A percentile compares a stretch with the other conserved stretches of the same genome.
Conservation (phyloP, 768 basidiomycete genomes). For the Naematelia aurantialba region DNA sequence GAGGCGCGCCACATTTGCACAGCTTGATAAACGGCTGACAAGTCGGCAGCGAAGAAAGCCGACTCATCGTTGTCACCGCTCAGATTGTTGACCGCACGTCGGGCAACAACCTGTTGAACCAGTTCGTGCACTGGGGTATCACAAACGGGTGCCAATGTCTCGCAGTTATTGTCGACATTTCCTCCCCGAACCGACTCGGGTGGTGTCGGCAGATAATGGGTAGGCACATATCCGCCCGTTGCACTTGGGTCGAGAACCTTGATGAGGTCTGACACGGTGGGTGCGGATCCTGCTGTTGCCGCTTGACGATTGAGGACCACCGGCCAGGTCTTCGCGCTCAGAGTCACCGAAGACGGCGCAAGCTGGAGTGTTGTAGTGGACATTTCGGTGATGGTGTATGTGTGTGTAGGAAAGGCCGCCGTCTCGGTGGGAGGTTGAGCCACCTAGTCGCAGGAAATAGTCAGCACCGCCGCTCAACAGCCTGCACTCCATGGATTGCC, state of each 20-base stretch:
- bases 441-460: slow-evolving; percentile 9
- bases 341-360: not conserved
- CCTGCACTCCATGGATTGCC: not conserved
- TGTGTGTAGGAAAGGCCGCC: slow-evolving; percentile 12
- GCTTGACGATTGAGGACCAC: not conserved
- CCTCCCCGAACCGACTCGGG: slow-evolving; percentile 19
- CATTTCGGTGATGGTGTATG: not conserved
- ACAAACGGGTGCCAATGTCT: slow-evolving; percentile 29
- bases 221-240: slow-evolving; percentile 22
- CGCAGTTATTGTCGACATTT: slow-evolving; percentile 6
- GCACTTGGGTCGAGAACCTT: slow-evolving; percentile 33
- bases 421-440: slow-evolving; percentile 22
- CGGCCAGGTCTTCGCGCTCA: slow-evolving; percentile 1
- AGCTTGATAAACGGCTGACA: slow-evolving; percentile 78
- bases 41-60: slow-evolving; percentile 95
- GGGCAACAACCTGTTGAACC: slow-evolving; percentile 30
- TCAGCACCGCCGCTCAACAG: not conserved
- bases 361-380: not conserved
- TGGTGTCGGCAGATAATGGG: slow-evolving; percentile 27
- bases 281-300: not conserved
- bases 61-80: slow-evolving; percentile 67
- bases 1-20: slow-evolving; percentile 73
- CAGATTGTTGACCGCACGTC: slow-evolving; percentile 12
- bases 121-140: slow-evolving; percentile 32
- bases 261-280: slow-evolving; percentile 27